Percentiles rank a stretch among this genome's conserved stretches.
Evolutionary conservation across 345 rosid species (phyloP).

Genomic region (Alliaria petiolata): DNA sequence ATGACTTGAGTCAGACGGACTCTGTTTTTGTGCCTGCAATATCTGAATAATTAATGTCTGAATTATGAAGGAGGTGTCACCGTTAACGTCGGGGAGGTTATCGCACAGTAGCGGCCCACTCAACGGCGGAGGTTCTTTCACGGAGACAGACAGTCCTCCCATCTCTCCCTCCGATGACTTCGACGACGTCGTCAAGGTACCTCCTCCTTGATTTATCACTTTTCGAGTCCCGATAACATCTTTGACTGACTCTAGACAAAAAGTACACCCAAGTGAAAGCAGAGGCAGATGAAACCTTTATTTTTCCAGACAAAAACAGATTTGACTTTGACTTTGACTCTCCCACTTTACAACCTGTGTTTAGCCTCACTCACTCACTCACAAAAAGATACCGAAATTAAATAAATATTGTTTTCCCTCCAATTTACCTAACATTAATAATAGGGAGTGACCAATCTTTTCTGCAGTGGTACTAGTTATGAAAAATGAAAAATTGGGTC

Average conservation of each 20-base stretch:
- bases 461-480: background rate
- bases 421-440: background rate
- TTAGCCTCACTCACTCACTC: constrained; percentile 10
- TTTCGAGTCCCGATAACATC: background rate
- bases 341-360: constrained; percentile 26
- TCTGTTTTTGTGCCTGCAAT: background rate
- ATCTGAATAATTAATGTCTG: background rate
- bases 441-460: background rate
- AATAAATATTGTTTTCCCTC: background rate
- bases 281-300: background rate
- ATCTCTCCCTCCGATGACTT: constrained; percentile 83
- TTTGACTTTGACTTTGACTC: constrained; percentile 33
- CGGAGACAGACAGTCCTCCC: constrained; percentile 75
- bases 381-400: background rate
- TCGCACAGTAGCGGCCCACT: constrained; percentile 95
- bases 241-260: background rate
- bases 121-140: constrained; percentile 49
- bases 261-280: constrained; percentile 16
- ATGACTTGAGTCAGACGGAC: background rate
- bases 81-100: constrained; percentile 87
- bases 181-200: constrained; percentile 89
- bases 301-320: constrained; percentile 6
- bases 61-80: constrained; percentile 76
- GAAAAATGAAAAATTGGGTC: background rate
- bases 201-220: background rate